These are phyloP conservation scores for Adansonia gregorii DNA, from an alignment of 441 rosid genomes.

Conservation along the genomic window DNA sequence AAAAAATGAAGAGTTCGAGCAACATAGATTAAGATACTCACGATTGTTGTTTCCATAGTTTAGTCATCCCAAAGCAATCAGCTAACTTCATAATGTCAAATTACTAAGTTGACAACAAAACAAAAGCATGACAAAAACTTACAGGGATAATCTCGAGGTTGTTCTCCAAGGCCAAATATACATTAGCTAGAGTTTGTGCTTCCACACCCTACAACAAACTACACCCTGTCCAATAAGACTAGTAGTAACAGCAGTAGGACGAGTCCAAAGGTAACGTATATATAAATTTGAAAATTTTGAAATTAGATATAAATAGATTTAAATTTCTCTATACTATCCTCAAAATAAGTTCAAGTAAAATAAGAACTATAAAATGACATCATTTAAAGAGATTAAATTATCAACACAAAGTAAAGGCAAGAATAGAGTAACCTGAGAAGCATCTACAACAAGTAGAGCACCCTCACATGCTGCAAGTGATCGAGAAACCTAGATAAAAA, in stretches of 20 bases:
- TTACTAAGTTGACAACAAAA: conserved; percentile 14
- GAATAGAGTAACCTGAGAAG: conserved; percentile 77
- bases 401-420: conserved; percentile 10
- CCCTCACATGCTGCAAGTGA: conserved; percentile 99
- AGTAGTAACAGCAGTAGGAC: conserved; percentile 14
- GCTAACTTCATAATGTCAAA: not conserved
- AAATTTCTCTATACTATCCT: not conserved
- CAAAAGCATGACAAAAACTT: conserved; percentile 41
- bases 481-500: conserved; percentile 75
- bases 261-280: conserved; percentile 1
- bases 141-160: conserved; percentile 96
- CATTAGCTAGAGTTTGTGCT: conserved; percentile 96
- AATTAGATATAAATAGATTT: not conserved
- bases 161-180: conserved; percentile 92
- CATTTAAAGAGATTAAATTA: conserved; percentile 10
- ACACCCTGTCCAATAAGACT: conserved; percentile 23
- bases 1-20: too few relatives aligned
- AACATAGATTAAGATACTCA: not conserved
- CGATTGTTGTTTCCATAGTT: not conserved
- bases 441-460: conserved; percentile 98
- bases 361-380: not conserved
- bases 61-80: not conserved
- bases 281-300: not conserved
- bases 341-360: conserved; percentile 18
- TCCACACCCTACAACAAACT: conserved; percentile 80